A percentile compares a stretch with the other conserved stretches of the same genome.
Evolutionary conservation across 2,329 filamentous ascomycete genomes (phyloP).

Genomic region (Pseudogymnoascus pannorum): DNA sequence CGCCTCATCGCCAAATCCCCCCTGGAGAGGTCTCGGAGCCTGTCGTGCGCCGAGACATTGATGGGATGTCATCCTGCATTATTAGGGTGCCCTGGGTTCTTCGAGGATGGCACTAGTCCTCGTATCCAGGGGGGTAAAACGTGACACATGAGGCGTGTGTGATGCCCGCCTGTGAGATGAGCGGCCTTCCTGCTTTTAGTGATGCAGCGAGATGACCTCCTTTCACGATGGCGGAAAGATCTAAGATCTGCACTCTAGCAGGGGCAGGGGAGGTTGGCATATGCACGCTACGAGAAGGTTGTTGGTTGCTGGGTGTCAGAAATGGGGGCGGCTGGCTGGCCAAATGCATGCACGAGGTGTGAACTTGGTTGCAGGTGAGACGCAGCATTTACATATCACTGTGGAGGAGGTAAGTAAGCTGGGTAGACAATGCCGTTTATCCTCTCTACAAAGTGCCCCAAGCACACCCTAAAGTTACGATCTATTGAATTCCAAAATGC

Average conservation of each 20-base stretch:
- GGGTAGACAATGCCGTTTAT: not conserved
- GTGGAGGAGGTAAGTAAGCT: not conserved
- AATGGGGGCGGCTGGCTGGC: not conserved
- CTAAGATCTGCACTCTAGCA: not conserved
- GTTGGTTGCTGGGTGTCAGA: not conserved
- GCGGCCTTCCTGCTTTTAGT: not conserved
- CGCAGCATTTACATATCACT: not conserved
- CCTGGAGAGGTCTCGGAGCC: not conserved
- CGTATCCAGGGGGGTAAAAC: not conserved
- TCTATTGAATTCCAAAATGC: not conserved
- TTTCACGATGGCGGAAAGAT: not conserved
- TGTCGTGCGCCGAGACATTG: not conserved
- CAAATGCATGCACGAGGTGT: not conserved
- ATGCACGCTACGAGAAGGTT: slow-evolving; percentile 3
- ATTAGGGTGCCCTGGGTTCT: not conserved
- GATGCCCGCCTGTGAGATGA: not conserved
- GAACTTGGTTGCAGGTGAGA: not conserved
- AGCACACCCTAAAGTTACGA: not conserved
- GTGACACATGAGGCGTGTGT: not conserved
- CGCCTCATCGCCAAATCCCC: not conserved
- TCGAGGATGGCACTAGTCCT: not conserved
- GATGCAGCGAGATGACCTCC: not conserved
- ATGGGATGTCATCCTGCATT: not conserved
- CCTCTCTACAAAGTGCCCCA: not conserved
- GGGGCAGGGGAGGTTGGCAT: not conserved